A percentile compares a stretch with the other conserved stretches of the same genome.
Conservation (phyloP, 192 early-diverging fungal genomes). For the Podila verticillata region DNA sequence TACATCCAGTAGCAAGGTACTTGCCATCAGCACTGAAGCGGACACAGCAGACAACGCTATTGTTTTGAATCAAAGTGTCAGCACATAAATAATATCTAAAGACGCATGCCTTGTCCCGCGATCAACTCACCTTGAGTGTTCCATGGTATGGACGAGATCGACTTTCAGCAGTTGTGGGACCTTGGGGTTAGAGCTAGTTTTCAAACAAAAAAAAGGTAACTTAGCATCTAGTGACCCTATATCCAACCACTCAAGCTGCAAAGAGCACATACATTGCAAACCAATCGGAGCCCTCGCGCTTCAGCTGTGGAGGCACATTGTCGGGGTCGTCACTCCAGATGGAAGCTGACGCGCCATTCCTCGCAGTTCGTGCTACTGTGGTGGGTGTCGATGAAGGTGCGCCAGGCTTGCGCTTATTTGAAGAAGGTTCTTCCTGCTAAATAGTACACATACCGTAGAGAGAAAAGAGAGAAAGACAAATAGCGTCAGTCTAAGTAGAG, state of each 20-base stretch:
- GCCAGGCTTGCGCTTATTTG: conserved; percentile 41
- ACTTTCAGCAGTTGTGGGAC: conserved; percentile 68
- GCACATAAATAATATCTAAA: too few relatives aligned
- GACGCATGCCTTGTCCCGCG: too few relatives aligned
- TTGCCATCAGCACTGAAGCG: conserved; percentile 94
- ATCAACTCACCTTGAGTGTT: conserved; percentile 53
- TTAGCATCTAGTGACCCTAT: not conserved
- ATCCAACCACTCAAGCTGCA: too few relatives aligned
- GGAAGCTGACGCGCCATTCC: conserved; percentile 52
- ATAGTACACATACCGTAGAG: too few relatives aligned
- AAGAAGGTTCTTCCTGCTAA: conserved; percentile 5
- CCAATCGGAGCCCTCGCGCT: conserved; percentile 89
- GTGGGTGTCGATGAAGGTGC: conserved; percentile 24
- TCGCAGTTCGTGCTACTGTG: conserved; percentile 27
- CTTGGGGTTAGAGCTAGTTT: conserved; percentile 69
- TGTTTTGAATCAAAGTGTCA: too few relatives aligned
- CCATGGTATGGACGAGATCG: conserved; percentile 68
- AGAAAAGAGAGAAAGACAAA: not conserved
- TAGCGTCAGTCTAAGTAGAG: not conserved
- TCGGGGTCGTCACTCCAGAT: conserved; percentile 81
- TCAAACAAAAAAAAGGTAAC: not conserved
- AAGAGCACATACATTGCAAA: conserved; percentile 72
- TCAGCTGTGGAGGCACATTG: conserved; percentile 74
- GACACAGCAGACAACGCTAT: conserved; percentile 97
- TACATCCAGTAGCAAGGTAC: conserved; percentile 94